Evolutionary conservation across 2,329 filamentous ascomycete genomes (phyloP).

Genomic region (Arthrobotrys musiformis): DNA sequence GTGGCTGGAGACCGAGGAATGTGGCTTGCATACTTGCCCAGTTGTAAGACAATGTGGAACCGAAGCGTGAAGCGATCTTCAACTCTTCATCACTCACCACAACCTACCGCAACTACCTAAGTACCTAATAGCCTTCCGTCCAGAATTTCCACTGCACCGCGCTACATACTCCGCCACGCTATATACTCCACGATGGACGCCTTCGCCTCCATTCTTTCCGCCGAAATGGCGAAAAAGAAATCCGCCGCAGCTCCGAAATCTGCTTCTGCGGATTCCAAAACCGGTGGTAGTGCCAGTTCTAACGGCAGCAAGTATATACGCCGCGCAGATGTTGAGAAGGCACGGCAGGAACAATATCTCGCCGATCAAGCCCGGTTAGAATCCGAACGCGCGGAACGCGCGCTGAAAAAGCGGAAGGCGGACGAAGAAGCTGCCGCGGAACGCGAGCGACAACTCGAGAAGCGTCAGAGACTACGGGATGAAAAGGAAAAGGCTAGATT

Average conservation of each 20-base stretch:
- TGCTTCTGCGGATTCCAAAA: slow-evolving; percentile 54
- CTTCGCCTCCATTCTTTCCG: slow-evolving; percentile 91
- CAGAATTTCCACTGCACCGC: too few relatives aligned
- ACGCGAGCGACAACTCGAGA: slow-evolving; percentile 74
- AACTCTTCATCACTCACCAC: background rate
- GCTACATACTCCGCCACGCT: background rate
- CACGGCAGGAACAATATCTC: slow-evolving; percentile 80
- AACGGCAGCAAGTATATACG: slow-evolving; percentile 80
- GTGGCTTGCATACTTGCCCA: background rate
- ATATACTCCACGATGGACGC: slow-evolving; percentile 73
- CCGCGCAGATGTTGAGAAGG: slow-evolving; percentile 85
- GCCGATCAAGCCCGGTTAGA: slow-evolving; percentile 82
- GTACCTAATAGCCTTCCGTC: background rate
- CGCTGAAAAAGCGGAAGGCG: slow-evolving; percentile 82
- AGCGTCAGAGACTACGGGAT: slow-evolving; percentile 81
- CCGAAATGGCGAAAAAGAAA: slow-evolving; percentile 82
- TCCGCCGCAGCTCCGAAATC: slow-evolving; percentile 67
- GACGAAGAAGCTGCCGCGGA: slow-evolving; percentile 81
- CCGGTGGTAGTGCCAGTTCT: slow-evolving; percentile 51
- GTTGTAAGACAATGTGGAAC: background rate
- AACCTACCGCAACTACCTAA: background rate
- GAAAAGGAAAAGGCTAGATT: slow-evolving; percentile 79
- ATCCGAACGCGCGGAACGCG: slow-evolving; percentile 74
- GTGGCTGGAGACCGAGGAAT: background rate
- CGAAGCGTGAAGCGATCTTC: background rate